Evolutionary conservation across 2,329 filamentous ascomycete genomes (phyloP).

Genomic region (Colletotrichum euphorbiae): DNA sequence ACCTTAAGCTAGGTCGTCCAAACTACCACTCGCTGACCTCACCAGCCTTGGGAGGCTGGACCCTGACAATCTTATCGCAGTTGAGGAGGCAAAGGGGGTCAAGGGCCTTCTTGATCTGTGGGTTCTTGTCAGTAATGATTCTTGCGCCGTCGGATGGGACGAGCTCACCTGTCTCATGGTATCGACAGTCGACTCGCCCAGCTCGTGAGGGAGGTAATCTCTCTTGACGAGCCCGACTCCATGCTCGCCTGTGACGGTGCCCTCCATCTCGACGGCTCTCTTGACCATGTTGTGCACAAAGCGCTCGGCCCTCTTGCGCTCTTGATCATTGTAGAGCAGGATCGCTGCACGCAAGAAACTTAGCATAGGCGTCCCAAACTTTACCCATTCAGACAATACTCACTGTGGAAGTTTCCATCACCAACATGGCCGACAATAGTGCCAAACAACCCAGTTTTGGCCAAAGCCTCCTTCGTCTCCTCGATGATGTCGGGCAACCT

Average conservation of each 20-base stretch:
- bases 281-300: constrained; percentile 88
- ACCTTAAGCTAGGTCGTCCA: neutral
- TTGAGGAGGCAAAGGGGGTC: constrained; percentile 80
- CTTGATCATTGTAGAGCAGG: constrained; percentile 71
- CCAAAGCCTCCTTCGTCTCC: constrained; percentile 67
- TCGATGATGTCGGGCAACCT: constrained; percentile 80
- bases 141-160: neutral
- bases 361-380: constrained; percentile 39
- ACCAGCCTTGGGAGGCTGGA: constrained; percentile 65
- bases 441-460: constrained; percentile 56
- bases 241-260: constrained; percentile 88
- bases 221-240: constrained; percentile 87
- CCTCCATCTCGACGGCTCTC: constrained; percentile 85
- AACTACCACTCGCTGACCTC: constrained; percentile 59
- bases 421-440: constrained; percentile 78
- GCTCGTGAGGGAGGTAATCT: constrained; percentile 83
- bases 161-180: constrained; percentile 79
- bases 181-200: constrained; percentile 80
- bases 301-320: constrained; percentile 74
- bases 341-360: constrained; percentile 57
- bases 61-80: constrained; percentile 75
- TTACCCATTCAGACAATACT: constrained; percentile 41
- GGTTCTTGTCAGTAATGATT: too few species aligned
- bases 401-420: constrained; percentile 82
- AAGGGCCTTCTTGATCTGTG: constrained; percentile 80